Evolutionary conservation across 345 rosid genomes (phyloP).

Genomic region (Acer saccharum): DNA sequence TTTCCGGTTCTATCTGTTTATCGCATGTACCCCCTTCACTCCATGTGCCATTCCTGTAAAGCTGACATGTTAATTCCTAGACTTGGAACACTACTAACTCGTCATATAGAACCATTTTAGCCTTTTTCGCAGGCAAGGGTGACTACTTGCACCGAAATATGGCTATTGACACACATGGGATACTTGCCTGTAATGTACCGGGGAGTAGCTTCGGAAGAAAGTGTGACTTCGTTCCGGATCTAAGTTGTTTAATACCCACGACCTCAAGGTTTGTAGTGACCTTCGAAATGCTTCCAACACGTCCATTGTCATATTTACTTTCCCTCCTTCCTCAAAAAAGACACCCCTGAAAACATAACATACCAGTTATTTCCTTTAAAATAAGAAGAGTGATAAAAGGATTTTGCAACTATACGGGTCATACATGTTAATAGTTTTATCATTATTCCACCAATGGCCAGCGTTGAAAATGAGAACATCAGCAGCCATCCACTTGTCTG

Average conservation of each 20-base stretch:
- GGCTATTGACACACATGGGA: neutral
- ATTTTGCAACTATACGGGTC: neutral
- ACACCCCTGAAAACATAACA: constrained; percentile 45
- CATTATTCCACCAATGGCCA: constrained; percentile 90
- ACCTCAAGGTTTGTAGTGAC: constrained; percentile 69
- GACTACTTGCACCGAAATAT: neutral
- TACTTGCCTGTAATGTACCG: constrained; percentile 75
- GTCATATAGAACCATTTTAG: neutral
- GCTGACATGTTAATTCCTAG: neutral
- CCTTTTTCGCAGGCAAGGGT: neutral
- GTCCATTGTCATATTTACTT: constrained; percentile 58
- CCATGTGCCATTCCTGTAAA: constrained; percentile 78
- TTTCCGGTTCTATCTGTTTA: constrained; percentile 56
- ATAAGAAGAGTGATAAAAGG: neutral
- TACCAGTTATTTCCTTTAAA: neutral
- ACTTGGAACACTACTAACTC: neutral
- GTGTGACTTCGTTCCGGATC: constrained; percentile 51
- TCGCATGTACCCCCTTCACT: constrained; percentile 71
- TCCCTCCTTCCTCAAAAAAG: constrained; percentile 70
- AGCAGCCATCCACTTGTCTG: constrained; percentile 65
- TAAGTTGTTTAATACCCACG: constrained; percentile 53
- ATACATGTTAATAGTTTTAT: constrained; percentile 56
- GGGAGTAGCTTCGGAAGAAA: constrained; percentile 81
- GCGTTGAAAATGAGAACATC: constrained; percentile 71
- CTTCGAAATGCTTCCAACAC: constrained; percentile 67